A percentile compares a stretch with the other conserved stretches of the same genome.
Evolutionary conservation across 495 filamentous ascomycete species (phyloP).

Genomic region (Achaetomiella virescens): DNA sequence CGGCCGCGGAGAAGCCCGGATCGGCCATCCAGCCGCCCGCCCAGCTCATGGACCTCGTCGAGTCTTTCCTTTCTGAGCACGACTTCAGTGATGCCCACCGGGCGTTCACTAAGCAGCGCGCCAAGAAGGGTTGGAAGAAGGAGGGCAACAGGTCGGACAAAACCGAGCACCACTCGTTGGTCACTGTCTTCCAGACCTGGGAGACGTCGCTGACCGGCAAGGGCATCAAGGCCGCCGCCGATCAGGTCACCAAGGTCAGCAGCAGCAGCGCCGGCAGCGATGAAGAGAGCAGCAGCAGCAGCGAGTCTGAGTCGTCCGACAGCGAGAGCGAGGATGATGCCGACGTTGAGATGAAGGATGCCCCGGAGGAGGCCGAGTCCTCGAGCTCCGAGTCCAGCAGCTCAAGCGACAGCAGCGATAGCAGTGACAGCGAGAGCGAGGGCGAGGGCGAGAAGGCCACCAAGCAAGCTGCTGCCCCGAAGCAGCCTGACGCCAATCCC

Average conservation of each 20-base stretch:
- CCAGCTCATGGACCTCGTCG: constrained; percentile 59
- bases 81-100: constrained; percentile 54
- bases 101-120: constrained; percentile 54
- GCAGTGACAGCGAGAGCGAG: constrained; percentile 52
- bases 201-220: constrained; percentile 32
- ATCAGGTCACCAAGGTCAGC: constrained; percentile 36
- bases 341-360: constrained; percentile 35
- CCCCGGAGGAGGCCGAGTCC: not conserved
- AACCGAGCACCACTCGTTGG: constrained; percentile 36
- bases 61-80: constrained; percentile 59
- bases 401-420: constrained; percentile 50
- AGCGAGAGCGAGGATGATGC: constrained; percentile 79
- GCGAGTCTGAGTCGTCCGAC: constrained; percentile 64
- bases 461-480: constrained; percentile 27
- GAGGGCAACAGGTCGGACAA: constrained; percentile 20
- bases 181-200: constrained; percentile 43
- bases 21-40: constrained; percentile 39
- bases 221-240: constrained; percentile 30
- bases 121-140: constrained; percentile 38
- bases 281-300: constrained; percentile 30
- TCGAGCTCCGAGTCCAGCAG: constrained; percentile 18
- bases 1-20: constrained; percentile 16
- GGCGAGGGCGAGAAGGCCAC: constrained; percentile 41
- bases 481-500: constrained; percentile 27
- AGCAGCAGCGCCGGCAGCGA: constrained; percentile 14